Evolutionary conservation across 2,329 filamentous ascomycete genomes (phyloP), one percentile per base, ranked within the genome.

Genomic region (Colletotrichum melonis): DNA sequence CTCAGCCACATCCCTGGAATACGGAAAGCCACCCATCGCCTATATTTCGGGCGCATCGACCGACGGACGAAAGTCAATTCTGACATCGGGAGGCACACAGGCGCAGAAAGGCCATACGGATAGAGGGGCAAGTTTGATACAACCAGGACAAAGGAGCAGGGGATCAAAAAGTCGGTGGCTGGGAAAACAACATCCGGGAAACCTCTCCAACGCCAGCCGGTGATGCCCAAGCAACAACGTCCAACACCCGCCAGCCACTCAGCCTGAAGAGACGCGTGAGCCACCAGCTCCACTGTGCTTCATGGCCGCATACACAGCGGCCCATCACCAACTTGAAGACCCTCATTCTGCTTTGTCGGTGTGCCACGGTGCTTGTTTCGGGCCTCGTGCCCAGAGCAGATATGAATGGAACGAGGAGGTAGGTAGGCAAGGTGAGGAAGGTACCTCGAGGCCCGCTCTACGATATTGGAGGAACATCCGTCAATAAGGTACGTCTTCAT

Each of bases 281-380:
- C 64, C 67, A n/a, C 60, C 72, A 58, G 70, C 76, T 76, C 77
- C 77, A 78, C 77, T 76, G 77, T 77, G 76, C 77, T 77, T 74
- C 69, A 73, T 74, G 76, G 76, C 76, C 76, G 76, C 76, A 77
- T 76, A 76, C 65, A 63, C 67, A 74, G 72, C 76, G 76, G 75
- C 76, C 76, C 65, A 63, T 72, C 68, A 54, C 73, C 67, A 62
- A 62, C 67, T 60, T 62, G 55, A 70, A 73, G 67, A 70, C 67
- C 69, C 59, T 52, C 26, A 30, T 26, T 63, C 49, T 60, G 64
- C 35, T 68, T 62, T 74, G 72, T 60, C 64, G 63, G 69, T 65
- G 57, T 74, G 57, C 59, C 60, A 59, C 69, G 63, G 69, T 72
- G 42, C 69, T 73, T 59, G 58, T 69, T 73, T 69, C 49, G 60